Evolutionary conservation across 768 basidiomycete genomes (phyloP), one percentile per base, ranked within the genome.

Genomic region (Tephrocybe sp.): DNA sequence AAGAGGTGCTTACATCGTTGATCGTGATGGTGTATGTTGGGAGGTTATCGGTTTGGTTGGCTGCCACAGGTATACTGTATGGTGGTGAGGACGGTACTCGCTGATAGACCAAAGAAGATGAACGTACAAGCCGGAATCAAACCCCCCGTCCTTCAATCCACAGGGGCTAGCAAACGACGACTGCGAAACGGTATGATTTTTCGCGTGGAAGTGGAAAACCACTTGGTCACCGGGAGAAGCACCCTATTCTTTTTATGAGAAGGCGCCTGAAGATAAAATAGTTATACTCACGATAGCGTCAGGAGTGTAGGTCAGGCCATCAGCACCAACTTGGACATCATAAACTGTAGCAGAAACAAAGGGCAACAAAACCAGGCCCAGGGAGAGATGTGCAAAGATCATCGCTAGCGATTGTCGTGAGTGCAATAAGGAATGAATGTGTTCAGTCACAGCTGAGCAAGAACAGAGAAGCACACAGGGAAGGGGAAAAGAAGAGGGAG

Each of bases 121-220:
- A 27, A 71, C 79, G 52, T 49, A 84, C 80, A 83, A 85, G 58
- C 78, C 81, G 49, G 80, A 80, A 57, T 75, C 67, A 56, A 83
- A 70, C 19, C 82, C 83, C 31, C 77, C 78, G 4, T 74, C 71
- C 46, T 74, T 73, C 46, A 52, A 60, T 34, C 75, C 72, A 62
- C 83, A 86, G n/a, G 83, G 83, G 54, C 67, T 63, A 44, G 66
- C 69, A 54, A 82, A 78, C 15, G 76, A 69, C 2, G 75, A 76
- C 64, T 79, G 78, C n/a, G 73, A 70, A 30, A 75, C 76, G 8
- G 75, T 76, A 61, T 79, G 77, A 65, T 83, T 82, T 60, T 76
- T 81, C 34, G 78, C 75, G 50, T 77, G 66, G 69, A 83, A 85
- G 52, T 77, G 75, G 70, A 83, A 85, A 51, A 79, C 71, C 40